Evolutionary conservation across 176 grass and related monocot genomes (phyloP).

Genomic region (Musa itinerans): DNA sequence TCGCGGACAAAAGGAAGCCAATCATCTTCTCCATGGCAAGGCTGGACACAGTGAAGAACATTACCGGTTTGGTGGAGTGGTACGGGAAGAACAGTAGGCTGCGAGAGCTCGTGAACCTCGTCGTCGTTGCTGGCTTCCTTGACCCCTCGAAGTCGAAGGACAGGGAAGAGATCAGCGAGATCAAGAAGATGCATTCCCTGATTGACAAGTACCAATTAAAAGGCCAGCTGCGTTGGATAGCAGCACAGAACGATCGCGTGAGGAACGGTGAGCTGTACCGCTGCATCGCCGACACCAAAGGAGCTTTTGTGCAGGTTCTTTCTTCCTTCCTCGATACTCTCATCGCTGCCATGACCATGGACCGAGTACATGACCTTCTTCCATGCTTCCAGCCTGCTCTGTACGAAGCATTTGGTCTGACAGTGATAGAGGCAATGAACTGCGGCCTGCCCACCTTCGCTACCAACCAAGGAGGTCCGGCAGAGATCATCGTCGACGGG

Average conservation of each 20-base stretch:
- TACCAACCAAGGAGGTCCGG: conserved; percentile 9
- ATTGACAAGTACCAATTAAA: conserved; percentile 69
- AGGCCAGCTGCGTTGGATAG: conserved; percentile 84
- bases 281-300: conserved; percentile 71
- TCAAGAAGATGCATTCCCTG: conserved; percentile 87
- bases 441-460: conserved; percentile 8
- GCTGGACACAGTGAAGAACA: conserved; percentile 93
- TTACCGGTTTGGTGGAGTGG: conserved; percentile 86
- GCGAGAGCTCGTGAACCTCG: conserved; percentile 75
- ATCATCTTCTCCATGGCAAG: conserved; percentile 96
- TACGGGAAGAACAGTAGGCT: conserved; percentile 76
- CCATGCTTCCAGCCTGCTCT: conserved; percentile 4
- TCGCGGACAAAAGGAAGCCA: conserved; percentile 68
- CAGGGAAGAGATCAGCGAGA: conserved; percentile 89
- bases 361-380: not conserved
- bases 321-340: not conserved
- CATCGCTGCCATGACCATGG: no score
- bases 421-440: conserved; percentile 12
- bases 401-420: conserved; percentile 8
- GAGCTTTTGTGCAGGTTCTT: conserved; percentile 85
- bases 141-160: conserved; percentile 78
- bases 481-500: conserved; percentile 9
- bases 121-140: conserved; percentile 64
- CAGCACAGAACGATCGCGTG: conserved; percentile 69
- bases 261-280: conserved; percentile 92